These are phyloP conservation scores for Fraxinus albicans DNA, from an alignment of 305 asterid genomes.

Conservation along the genomic window DNA sequence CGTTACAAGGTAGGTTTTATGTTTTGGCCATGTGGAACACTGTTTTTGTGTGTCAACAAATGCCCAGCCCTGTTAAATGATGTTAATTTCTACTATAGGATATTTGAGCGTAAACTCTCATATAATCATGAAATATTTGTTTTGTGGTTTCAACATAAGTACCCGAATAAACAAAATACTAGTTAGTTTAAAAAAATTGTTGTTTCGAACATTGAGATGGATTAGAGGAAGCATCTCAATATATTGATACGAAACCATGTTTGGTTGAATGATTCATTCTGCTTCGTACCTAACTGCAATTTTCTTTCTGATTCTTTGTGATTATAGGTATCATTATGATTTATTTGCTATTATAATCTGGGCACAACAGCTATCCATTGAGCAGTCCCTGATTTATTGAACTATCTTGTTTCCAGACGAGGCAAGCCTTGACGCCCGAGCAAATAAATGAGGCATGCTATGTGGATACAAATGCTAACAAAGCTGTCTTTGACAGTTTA, in stretches of 20 bases:
- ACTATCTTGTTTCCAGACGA: conserved; percentile 47
- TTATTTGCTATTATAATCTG: background rate
- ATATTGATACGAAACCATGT: background rate
- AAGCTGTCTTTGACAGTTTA: conserved; percentile 87
- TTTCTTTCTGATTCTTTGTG: background rate
- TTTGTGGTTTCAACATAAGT: background rate
- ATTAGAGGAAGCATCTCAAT: background rate
- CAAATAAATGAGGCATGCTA: conserved; percentile 82
- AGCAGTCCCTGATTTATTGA: conserved; percentile 7
- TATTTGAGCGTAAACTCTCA: background rate
- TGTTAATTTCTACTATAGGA: background rate
- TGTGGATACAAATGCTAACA: conserved; percentile 79
- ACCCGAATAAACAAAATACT: background rate
- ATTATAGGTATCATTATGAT: background rate
- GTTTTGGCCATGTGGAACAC: background rate
- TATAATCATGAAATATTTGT: background rate
- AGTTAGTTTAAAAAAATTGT: background rate
- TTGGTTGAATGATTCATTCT: background rate
- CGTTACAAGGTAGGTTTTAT: background rate
- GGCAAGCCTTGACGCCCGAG: conserved; percentile 75
- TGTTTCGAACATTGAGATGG: background rate
- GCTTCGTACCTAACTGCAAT: conserved; percentile 4
- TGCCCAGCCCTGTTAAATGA: background rate
- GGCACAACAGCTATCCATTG: background rate
- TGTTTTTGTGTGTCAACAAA: background rate